Evolutionary conservation across 495 filamentous ascomycete species (phyloP).

Genomic region (Xylaria cubensis): DNA sequence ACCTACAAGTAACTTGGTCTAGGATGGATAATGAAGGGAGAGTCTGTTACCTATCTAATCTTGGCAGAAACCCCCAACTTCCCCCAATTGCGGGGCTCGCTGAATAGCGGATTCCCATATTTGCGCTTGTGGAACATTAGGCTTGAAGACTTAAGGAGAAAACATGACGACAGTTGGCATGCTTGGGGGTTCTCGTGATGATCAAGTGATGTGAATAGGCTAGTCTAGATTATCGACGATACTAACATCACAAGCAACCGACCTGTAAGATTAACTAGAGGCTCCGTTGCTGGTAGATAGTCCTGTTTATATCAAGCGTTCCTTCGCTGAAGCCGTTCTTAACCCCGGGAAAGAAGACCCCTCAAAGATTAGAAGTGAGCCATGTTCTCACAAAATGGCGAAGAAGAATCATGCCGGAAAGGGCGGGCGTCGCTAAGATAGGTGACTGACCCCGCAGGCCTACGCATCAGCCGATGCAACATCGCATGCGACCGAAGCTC

Average conservation of each 20-base stretch:
- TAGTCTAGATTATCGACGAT: neutral
- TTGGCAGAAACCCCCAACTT: neutral
- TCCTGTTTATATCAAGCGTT: neutral
- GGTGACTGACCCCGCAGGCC: constrained; percentile 7
- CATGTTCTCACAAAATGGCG: neutral
- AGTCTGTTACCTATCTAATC: neutral
- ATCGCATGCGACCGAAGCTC: constrained; percentile 4
- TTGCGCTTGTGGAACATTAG: neutral
- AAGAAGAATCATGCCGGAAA: neutral
- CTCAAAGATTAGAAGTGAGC: neutral
- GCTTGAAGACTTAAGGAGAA: neutral
- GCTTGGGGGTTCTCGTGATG: neutral
- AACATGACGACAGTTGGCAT: constrained; percentile 8
- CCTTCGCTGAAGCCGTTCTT: constrained; percentile 2
- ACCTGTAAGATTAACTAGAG: neutral
- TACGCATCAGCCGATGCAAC: constrained; percentile 5
- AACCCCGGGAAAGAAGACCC: neutral
- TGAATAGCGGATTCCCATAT: constrained; percentile 6
- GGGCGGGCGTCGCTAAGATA: neutral
- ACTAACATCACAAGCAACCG: neutral
- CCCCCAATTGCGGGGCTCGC: constrained; percentile 7
- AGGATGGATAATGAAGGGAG: neutral
- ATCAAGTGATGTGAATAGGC: constrained; percentile 5
- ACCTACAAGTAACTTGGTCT: neutral
- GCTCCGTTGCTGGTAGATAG: neutral